A percentile compares a stretch with the other conserved stretches of the same genome.
phyloP scores from a whole-genome alignment of 306 rosid species.

The Quercus dentata region DNA sequence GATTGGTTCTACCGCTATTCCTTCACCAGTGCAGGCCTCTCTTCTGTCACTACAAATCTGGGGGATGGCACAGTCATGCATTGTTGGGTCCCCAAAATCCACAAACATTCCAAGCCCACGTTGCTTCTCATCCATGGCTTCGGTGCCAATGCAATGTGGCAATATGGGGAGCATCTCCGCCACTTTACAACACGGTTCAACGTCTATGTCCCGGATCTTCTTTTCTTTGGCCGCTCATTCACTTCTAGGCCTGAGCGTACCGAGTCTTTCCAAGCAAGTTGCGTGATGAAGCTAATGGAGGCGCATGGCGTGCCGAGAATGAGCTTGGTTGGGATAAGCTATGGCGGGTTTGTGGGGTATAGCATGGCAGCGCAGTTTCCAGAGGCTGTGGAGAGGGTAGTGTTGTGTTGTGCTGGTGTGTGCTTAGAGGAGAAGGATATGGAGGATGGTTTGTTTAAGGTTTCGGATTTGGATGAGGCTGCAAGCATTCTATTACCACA shows the following conservation, averaged over 20 bases:
- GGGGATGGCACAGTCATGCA: slow-evolving; percentile 69
- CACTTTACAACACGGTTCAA: slow-evolving; percentile 43
- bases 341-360: slow-evolving; percentile 76
- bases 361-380: slow-evolving; percentile 62
- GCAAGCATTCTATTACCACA: slow-evolving; percentile 61
- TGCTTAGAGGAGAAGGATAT: slow-evolving; percentile 67
- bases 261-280: slow-evolving; percentile 57
- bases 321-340: slow-evolving; percentile 72
- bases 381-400: slow-evolving; percentile 48
- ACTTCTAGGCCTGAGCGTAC: slow-evolving; percentile 46
- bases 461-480: slow-evolving; percentile 60
- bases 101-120: slow-evolving; percentile 32
- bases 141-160: slow-evolving; percentile 90
- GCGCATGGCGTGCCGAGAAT: slow-evolving; percentile 32
- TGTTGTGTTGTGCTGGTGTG: slow-evolving; percentile 65
- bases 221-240: slow-evolving; percentile 68
- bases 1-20: slow-evolving; percentile 55
- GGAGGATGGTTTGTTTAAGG: slow-evolving; percentile 53
- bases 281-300: slow-evolving; percentile 51
- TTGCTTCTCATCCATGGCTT: slow-evolving; percentile 71
- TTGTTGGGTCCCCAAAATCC: slow-evolving; percentile 65
- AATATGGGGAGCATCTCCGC: slow-evolving; percentile 51
- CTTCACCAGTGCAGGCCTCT: slow-evolving; percentile 58
- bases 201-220: slow-evolving; percentile 72
- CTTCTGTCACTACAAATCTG: slow-evolving; percentile 37